A percentile compares a stretch with the other conserved stretches of the same genome.
Conservation (phyloP, 176 grass and related monocot genomes). For the Oryza meyeriana region DNA sequence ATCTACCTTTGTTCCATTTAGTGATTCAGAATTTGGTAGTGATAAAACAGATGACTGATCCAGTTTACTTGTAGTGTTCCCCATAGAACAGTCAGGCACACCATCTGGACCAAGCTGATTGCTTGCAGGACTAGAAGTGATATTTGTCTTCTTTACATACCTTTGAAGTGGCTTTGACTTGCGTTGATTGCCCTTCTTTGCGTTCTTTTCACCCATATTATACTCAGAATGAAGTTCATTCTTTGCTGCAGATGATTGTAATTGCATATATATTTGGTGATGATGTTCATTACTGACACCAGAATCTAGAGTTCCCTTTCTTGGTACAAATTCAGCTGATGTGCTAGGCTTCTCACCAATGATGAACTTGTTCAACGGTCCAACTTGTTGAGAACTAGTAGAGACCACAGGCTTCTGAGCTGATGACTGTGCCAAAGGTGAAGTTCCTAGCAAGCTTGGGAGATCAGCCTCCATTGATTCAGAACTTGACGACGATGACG, state of each 20-base stretch:
- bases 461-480: neutral
- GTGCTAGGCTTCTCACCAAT: neutral
- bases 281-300: neutral
- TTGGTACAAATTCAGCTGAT: neutral
- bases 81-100: neutral
- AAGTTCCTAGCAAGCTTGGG: neutral
- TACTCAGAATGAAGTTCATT: slow-evolving; percentile 22
- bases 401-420: neutral
- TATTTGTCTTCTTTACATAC: slow-evolving; percentile 36
- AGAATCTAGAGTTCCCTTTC: slow-evolving; percentile 20
- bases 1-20: neutral
- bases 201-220: slow-evolving; percentile 38
- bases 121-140: neutral
- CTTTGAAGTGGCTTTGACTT: slow-evolving; percentile 42
- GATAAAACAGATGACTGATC: neutral
- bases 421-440: neutral
- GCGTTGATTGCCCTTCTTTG: slow-evolving; percentile 24
- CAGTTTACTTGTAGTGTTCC: neutral
- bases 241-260: slow-evolving; percentile 13
- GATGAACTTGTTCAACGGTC: neutral
- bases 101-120: neutral
- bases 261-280: slow-evolving; percentile 13
- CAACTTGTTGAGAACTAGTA: neutral
- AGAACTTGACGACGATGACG: slow-evolving; percentile 11
- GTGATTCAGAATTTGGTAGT: slow-evolving; percentile 2